phyloP scores from a whole-genome alignment of 108 stramenopile species.

The Bacterosira constricta region DNA sequence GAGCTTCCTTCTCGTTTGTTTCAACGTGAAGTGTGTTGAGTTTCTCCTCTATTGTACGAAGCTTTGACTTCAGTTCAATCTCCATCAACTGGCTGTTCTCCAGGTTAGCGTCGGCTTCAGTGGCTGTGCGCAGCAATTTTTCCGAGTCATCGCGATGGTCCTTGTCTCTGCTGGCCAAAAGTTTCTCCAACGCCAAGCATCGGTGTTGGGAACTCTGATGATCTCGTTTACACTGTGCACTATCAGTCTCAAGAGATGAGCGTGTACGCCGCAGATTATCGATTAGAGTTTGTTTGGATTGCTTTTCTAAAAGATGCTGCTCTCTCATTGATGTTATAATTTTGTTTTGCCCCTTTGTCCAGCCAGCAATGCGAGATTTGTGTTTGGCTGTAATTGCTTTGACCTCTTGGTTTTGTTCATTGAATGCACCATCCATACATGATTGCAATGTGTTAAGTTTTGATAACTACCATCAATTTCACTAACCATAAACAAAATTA shows the following conservation, averaged over 20 bases:
- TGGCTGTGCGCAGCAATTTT: conserved; percentile 10
- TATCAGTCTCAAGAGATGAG: conserved; percentile 25
- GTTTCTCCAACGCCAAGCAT: conserved; percentile 16
- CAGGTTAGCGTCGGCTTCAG: conserved; percentile 14
- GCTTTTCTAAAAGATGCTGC: conserved; percentile 6
- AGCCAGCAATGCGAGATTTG: background rate
- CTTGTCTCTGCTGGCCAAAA: background rate
- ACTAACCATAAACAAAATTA: background rate
- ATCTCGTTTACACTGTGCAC: conserved; percentile 24
- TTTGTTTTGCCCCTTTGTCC: conserved; percentile 17
- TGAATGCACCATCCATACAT: background rate
- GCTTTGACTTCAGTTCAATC: conserved; percentile 10
- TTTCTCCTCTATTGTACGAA: conserved; percentile 1
- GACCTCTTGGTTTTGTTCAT: conserved; percentile 17
- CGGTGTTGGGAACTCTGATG: conserved; percentile 26
- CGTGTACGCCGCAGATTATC: conserved; percentile 22
- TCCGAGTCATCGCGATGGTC: conserved; percentile 9
- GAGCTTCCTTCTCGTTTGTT: conserved; percentile 14
- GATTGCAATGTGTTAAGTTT: too few relatives aligned
- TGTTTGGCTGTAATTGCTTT: conserved; percentile 17
- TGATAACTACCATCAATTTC: too few relatives aligned
- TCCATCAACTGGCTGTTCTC: conserved; percentile 11
- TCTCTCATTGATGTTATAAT: conserved; percentile 22
- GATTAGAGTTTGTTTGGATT: conserved; percentile 12
- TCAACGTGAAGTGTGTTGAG: conserved; percentile 5